Evolutionary conservation across 345 rosid species (phyloP), one percentile per base, ranked within the genome.

Genomic region (Corchorus capsularis): DNA sequence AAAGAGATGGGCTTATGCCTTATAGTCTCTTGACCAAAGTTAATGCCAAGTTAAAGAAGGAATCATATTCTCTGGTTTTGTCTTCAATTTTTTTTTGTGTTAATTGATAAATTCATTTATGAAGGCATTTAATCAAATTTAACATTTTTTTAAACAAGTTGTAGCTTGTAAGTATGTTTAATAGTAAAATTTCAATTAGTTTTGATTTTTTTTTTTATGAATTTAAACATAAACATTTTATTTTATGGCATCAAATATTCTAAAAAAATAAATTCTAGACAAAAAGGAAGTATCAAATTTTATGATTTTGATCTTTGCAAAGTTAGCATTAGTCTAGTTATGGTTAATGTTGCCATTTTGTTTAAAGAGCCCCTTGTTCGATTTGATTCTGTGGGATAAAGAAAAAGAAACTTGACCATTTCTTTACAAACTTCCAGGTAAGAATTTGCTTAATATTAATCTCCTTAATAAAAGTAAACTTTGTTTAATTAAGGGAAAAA

Each of bases 31-130:
- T 32, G 62, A 34, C 43, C 43, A 62, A 12, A 47, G 16, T 63
- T 22, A 52, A 22, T 49, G 34, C 10, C 54, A 10, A 14, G 2
- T 15, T 34, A 63, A 32, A 16, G 20, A 14, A 15, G 61, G 85
- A 77, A 84, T 80, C 83, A 73, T 19, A 62, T 65, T 73, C 78
- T 56, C 72, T 57, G 78, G 53, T 75, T 16, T 61, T 74, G 59
- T 63, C 69, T 71, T 57, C 1, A 9, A 8, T 10, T 60, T 57
- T 16, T 7, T 59, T 71, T 12, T 65, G 8, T 12, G 39, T 20
- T 20, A 4, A 5, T 67, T 45, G 10, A 6, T 45, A 27, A 27
- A 27, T 27, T 27, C 27, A 27, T 27, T 27, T 27, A 27, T 27
- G 27, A 27, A 27, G 27, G 0, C 27, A 27, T 27, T 27, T 27